phyloP scores from a whole-genome alignment of 2,329 filamentous ascomycete genomes.

The Ceratocystis smalleyi region DNA sequence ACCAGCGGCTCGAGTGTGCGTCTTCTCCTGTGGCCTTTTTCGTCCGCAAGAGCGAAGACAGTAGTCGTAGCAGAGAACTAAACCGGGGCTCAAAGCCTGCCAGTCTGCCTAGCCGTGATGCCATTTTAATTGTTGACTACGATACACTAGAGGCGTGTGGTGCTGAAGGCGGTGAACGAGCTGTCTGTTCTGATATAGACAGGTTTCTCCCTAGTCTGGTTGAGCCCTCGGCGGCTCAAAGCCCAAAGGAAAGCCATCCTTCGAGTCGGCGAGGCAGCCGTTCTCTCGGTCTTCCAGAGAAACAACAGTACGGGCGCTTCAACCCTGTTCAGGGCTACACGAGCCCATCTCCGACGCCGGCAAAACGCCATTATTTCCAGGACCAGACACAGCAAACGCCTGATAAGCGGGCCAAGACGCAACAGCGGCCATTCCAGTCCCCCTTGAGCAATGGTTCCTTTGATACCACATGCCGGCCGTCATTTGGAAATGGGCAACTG shows the following conservation, averaged over 20 bases:
- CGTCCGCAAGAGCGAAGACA: not conserved
- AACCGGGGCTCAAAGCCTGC: not conserved
- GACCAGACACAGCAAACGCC: not conserved
- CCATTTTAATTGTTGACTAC: slow-evolving; percentile 3
- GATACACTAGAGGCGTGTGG: not conserved
- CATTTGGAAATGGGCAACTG: slow-evolving; percentile 3
- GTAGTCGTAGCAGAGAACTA: not conserved
- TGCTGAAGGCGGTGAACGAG: not conserved
- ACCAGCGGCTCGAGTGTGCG: slow-evolving; percentile 1
- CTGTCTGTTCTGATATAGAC: not conserved
- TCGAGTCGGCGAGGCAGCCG: not conserved
- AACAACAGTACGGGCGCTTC: not conserved
- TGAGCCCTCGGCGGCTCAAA: not conserved
- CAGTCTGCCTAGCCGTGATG: slow-evolving; percentile 5
- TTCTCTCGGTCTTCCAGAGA: not conserved
- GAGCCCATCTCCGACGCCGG: not conserved
- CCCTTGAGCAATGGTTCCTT: not conserved
- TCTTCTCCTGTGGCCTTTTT: slow-evolving; percentile 4
- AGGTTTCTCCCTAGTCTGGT: not conserved
- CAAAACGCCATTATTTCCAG: not conserved
- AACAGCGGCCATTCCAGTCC: not conserved
- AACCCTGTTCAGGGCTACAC: slow-evolving; percentile 3
- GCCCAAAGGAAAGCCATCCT: not conserved
- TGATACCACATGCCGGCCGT: not conserved
- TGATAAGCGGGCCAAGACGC: not conserved